Conservation (phyloP, 1,139 yeast species). For the Candida anutae region DNA sequence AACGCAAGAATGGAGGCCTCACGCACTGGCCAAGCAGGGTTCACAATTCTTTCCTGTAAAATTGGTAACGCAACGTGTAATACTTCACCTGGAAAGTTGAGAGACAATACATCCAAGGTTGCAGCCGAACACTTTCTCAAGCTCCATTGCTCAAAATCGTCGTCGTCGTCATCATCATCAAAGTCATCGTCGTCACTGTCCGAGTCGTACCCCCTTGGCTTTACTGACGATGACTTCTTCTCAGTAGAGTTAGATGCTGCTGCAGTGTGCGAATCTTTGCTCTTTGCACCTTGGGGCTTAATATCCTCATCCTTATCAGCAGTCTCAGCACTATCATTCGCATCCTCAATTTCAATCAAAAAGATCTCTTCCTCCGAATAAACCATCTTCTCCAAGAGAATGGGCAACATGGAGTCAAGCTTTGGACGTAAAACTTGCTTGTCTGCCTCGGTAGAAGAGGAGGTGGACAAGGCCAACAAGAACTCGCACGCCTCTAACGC, state of each 20-base stretch:
- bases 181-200: conserved; percentile 44
- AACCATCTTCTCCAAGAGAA: conserved; percentile 74
- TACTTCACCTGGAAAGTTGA: conserved; percentile 60
- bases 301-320: conserved; percentile 87
- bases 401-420: conserved; percentile 61
- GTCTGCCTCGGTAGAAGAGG: conserved; percentile 39
- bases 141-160: conserved; percentile 74
- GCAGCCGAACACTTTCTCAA: conserved; percentile 92
- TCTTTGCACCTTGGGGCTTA: conserved; percentile 65
- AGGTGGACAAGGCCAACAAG: conserved; percentile 65
- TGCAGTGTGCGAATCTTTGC: conserved; percentile 56
- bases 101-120: conserved; percentile 74
- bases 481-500: conserved; percentile 93
- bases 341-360: conserved; percentile 62
- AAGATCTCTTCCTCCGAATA: conserved; percentile 78
- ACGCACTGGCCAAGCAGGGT: conserved; percentile 76
- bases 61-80: conserved; percentile 65
- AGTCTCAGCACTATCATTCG: conserved; percentile 53
- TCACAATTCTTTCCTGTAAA: conserved; percentile 60
- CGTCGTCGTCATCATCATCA: conserved; percentile 60
- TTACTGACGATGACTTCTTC: conserved; percentile 9
- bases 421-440: conserved; percentile 45
- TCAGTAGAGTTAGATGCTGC: conserved; percentile 10
- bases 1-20: conserved; percentile 92
- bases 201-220: conserved; percentile 6